A percentile compares a stretch with the other conserved stretches of the same genome.
Evolutionary conservation across 306 rosid species (phyloP).

Genomic region (Sicyos edulis): DNA sequence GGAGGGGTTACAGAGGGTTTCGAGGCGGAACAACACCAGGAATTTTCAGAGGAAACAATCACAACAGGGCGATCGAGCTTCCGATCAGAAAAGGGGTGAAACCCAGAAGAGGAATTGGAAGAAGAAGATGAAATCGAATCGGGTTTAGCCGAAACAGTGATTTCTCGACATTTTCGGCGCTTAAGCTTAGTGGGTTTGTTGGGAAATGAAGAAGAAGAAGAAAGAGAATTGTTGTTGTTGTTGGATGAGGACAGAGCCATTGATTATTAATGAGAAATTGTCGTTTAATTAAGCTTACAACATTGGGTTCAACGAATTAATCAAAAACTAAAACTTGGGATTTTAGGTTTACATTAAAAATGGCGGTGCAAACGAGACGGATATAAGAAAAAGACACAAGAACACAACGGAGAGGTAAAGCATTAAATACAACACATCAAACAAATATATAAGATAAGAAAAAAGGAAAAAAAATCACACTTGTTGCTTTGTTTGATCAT

Average conservation of each 20-base stretch:
- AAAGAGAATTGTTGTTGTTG: conserved; percentile 20
- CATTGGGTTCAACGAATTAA: conserved; percentile 29
- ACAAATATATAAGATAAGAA: no score
- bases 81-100: conserved; percentile 13
- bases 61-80: conserved; percentile 34
- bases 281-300: conserved; percentile 42
- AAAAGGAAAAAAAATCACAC: no score
- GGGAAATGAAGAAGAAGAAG: conserved; percentile 36
- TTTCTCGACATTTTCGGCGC: conserved; percentile 55
- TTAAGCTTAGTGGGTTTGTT: conserved; percentile 59
- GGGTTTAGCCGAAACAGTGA: conserved; percentile 32
- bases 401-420: conserved; percentile 9
- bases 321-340: not conserved
- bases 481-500: no score
- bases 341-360: conserved; percentile 24
- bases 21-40: conserved; percentile 45
- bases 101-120: conserved; percentile 8
- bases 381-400: conserved; percentile 13
- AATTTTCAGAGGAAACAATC: conserved; percentile 31
- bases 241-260: conserved; percentile 41
- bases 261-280: conserved; percentile 27
- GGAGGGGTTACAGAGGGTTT: conserved; percentile 21
- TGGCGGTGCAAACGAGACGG: conserved; percentile 64
- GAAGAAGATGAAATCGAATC: conserved; percentile 19
- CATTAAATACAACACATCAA: not conserved